A percentile compares a stretch with the other conserved stretches of the same genome.
Evolutionary conservation across 495 filamentous ascomycete genomes (phyloP).

Genomic region (Physcia stellaris): DNA sequence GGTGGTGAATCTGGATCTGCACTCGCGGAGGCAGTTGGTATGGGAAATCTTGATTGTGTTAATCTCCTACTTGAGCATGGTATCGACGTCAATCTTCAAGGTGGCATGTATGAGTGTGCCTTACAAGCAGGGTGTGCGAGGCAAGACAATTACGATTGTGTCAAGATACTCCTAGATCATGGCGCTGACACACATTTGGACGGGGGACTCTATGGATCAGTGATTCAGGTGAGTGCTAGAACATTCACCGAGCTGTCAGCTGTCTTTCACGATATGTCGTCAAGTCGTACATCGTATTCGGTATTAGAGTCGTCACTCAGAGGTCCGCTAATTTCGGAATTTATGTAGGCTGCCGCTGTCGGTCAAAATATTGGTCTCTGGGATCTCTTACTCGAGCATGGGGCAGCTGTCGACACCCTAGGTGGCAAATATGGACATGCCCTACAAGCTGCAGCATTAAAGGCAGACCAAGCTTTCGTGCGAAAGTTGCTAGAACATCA

Average conservation of each 20-base stretch:
- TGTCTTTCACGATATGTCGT: background rate
- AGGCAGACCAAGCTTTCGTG: slow-evolving; percentile 2
- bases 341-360: slow-evolving; percentile 25
- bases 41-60: slow-evolving; percentile 6
- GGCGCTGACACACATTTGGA: slow-evolving; percentile 9
- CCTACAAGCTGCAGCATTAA: slow-evolving; percentile 7
- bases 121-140: slow-evolving; percentile 8
- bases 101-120: slow-evolving; percentile 1
- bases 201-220: slow-evolving; percentile 17
- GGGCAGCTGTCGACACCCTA: background rate
- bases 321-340: slow-evolving; percentile 7
- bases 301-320: too few relatives aligned
- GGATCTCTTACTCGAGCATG: slow-evolving; percentile 2
- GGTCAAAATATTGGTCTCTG: slow-evolving; percentile 25
- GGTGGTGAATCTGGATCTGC: slow-evolving; percentile 13
- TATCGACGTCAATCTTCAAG: slow-evolving; percentile 7
- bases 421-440: slow-evolving; percentile 9
- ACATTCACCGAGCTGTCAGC: background rate
- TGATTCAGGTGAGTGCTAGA: slow-evolving; percentile 2
- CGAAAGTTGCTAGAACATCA: slow-evolving; percentile 14
- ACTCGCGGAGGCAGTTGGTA: slow-evolving; percentile 18
- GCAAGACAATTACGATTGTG: background rate
- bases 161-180: slow-evolving; percentile 7
- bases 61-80: slow-evolving; percentile 14
- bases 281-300: too few relatives aligned